phyloP scores from a whole-genome alignment of 768 basidiomycete genomes.

The Phylloporus rhodoxanthus region DNA sequence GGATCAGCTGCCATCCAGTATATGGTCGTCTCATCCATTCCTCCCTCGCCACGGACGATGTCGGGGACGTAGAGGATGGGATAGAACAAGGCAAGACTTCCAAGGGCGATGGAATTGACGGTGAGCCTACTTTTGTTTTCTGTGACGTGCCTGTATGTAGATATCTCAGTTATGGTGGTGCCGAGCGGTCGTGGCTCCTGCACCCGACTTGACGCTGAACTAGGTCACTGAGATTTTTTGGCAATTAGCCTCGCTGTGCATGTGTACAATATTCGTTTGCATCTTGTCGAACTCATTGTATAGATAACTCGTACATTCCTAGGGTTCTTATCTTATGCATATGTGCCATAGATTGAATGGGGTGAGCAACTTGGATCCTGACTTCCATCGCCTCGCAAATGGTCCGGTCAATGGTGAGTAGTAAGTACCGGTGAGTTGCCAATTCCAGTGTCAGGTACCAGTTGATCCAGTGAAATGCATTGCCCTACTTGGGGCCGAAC shows the following conservation, averaged over 20 bases:
- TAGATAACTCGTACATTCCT: slow-evolving; percentile 21
- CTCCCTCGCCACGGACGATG: slow-evolving; percentile 13
- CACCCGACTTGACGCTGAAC: slow-evolving; percentile 22
- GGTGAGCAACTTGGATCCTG: too few species aligned
- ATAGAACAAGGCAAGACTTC: slow-evolving; percentile 69
- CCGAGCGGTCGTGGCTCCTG: slow-evolving; percentile 58
- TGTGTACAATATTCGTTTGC: slow-evolving; percentile 20
- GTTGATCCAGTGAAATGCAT: too few species aligned
- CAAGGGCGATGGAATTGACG: slow-evolving; percentile 80
- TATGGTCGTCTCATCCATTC: too few species aligned
- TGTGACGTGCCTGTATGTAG: slow-evolving; percentile 25
- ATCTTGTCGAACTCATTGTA: slow-evolving; percentile 19
- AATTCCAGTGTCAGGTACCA: too few species aligned
- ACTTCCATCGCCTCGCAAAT: too few species aligned
- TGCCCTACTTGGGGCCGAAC: too few species aligned
- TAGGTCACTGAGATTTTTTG: slow-evolving; percentile 7
- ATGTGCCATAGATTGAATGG: neutral
- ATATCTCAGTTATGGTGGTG: slow-evolving; percentile 56
- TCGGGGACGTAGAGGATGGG: slow-evolving; percentile 38
- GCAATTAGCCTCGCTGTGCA: slow-evolving; percentile 16
- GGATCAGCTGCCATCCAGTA: slow-evolving; percentile 8
- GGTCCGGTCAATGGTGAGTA: neutral
- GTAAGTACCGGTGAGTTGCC: neutral
- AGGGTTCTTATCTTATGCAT: slow-evolving; percentile 10
- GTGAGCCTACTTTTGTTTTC: slow-evolving; percentile 34